These are phyloP conservation scores for Paramecium primaurelia DNA, from an alignment of 73 alveolate species.

Conservation along the genomic window DNA sequence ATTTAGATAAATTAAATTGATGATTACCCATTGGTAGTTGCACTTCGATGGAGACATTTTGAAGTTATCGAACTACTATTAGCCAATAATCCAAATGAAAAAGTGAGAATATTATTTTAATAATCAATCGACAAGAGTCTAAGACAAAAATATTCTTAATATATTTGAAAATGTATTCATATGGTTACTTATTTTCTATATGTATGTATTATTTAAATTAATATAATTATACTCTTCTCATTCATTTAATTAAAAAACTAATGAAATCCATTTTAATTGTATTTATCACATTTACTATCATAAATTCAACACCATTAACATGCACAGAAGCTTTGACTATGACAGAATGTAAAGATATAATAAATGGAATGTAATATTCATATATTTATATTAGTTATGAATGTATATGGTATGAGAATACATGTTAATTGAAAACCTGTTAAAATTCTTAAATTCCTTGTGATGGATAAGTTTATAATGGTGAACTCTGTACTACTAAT, in stretches of 20 bases:
- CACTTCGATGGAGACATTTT: constrained; percentile 10
- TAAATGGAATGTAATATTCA: background rate
- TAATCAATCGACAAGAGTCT: background rate
- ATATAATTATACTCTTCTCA: background rate
- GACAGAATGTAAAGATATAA: background rate
- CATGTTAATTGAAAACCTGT: background rate
- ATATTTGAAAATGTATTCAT: background rate
- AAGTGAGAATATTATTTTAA: background rate
- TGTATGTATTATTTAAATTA: background rate
- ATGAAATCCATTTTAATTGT: background rate
- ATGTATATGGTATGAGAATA: background rate
- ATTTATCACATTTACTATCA: background rate
- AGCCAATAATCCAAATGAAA: background rate
- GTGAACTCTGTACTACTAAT: background rate
- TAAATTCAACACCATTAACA: background rate
- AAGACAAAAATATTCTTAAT: background rate
- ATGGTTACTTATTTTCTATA: background rate
- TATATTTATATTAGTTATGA: background rate
- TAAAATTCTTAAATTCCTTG: background rate
- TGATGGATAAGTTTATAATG: background rate
- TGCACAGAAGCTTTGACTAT: background rate
- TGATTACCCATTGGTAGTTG: background rate
- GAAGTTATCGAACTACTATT: background rate
- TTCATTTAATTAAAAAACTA: background rate
- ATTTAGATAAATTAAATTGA: background rate